Conservation (phyloP, 768 basidiomycete genomes). For the Crepidotus variabilis region DNA sequence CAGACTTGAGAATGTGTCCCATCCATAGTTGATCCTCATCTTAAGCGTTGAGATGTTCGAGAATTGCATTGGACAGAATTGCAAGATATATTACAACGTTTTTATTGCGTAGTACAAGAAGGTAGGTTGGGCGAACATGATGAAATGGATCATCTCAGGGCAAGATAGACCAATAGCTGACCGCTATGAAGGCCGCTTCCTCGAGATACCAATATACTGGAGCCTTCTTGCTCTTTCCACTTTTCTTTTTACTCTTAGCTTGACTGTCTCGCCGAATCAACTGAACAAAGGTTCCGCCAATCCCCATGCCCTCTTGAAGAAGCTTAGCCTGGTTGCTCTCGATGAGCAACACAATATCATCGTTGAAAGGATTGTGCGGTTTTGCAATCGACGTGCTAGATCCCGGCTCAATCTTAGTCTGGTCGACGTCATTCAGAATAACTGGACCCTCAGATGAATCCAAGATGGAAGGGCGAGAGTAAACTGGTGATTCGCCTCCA, state of each 20-base stretch:
- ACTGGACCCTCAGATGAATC: conserved; percentile 30
- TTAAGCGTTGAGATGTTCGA: too few species aligned
- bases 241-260: conserved; percentile 29
- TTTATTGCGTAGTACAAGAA: too few species aligned
- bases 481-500: conserved; percentile 28
- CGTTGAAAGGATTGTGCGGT: conserved; percentile 48
- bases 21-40: too few species aligned
- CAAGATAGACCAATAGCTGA: conserved; percentile 33
- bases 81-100: background rate
- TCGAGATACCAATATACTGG: conserved; percentile 42
- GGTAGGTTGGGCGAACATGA: background rate
- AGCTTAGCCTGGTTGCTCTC: conserved; percentile 33
- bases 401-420: conserved; percentile 13
- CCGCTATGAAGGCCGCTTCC: conserved; percentile 31
- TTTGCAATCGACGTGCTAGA: conserved; percentile 10
- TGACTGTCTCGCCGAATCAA: conserved; percentile 39
- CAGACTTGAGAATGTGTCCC: too few species aligned
- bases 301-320: conserved; percentile 51
- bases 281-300: conserved; percentile 70
- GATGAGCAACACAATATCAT: conserved; percentile 59
- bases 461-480: conserved; percentile 33
- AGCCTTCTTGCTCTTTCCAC: conserved; percentile 28
- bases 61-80: background rate
- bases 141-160: background rate
- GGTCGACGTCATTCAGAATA: conserved; percentile 24